A percentile compares a stretch with the other conserved stretches of the same genome.
phyloP scores from a whole-genome alignment of 352 stramenopile genomes.

The Globisporangium mamillatum region DNA sequence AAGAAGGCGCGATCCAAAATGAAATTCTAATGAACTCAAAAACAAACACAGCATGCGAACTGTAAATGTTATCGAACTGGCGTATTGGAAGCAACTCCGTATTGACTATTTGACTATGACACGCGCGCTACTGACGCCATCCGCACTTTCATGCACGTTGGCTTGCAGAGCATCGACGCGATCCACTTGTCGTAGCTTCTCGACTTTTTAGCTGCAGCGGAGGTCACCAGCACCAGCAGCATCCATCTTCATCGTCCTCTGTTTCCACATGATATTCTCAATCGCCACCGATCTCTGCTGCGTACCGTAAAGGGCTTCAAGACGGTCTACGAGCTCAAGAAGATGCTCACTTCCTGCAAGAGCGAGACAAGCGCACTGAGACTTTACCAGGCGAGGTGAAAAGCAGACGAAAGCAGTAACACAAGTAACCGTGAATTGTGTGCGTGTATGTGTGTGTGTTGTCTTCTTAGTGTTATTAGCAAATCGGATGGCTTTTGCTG shows the following conservation, averaged over 20 bases:
- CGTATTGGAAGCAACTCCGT: background rate
- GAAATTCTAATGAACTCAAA: background rate
- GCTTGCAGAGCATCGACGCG: conserved; percentile 56
- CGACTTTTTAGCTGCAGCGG: conserved; percentile 29
- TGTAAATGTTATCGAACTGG: background rate
- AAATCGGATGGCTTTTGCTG: background rate
- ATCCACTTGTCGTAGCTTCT: conserved; percentile 40
- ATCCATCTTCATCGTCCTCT: background rate
- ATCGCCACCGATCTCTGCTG: background rate
- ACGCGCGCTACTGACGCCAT: conserved; percentile 35
- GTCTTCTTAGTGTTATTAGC: background rate
- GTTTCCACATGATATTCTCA: background rate
- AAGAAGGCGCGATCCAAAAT: background rate
- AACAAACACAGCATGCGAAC: background rate
- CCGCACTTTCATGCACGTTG: conserved; percentile 81
- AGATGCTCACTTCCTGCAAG: too few relatives aligned
- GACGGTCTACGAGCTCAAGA: too few relatives aligned
- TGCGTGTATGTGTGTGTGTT: background rate
- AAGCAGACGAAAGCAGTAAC: too few relatives aligned
- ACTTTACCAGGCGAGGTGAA: too few relatives aligned
- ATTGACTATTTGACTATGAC: background rate
- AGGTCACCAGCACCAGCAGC: background rate
- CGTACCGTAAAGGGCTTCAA: too few relatives aligned
- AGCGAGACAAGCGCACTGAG: too few relatives aligned
- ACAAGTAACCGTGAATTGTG: too few relatives aligned